Conservation (phyloP, 495 filamentous ascomycete genomes). For the Trichoderma parareesei region DNA sequence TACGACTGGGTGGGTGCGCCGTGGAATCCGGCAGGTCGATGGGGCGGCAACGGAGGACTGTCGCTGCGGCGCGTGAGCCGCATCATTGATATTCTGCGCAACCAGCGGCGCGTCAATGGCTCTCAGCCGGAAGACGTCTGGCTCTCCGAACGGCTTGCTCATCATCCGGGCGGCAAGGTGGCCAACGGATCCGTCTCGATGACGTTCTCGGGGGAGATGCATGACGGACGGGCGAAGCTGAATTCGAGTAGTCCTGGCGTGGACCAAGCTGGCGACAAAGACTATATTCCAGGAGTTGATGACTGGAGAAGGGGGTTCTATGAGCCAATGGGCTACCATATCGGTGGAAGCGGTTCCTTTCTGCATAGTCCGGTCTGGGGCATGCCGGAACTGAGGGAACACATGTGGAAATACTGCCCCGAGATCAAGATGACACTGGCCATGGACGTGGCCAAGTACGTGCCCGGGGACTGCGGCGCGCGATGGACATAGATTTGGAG, state of each 20-base stretch:
- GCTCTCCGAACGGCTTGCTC: slow-evolving; percentile 37
- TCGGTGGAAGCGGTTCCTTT: slow-evolving; percentile 32
- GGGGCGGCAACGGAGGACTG: slow-evolving; percentile 43
- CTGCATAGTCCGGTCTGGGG: slow-evolving; percentile 36
- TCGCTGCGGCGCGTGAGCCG: slow-evolving; percentile 37
- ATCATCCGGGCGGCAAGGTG: slow-evolving; percentile 31
- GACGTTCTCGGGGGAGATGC: slow-evolving; percentile 39
- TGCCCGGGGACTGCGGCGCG: slow-evolving; percentile 29
- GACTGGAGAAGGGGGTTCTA: slow-evolving; percentile 38
- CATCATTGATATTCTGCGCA: slow-evolving; percentile 37
- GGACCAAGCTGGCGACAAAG: slow-evolving; percentile 17
- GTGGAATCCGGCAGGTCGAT: slow-evolving; percentile 33
- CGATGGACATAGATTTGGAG: slow-evolving; percentile 22
- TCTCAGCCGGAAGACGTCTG: slow-evolving; percentile 42
- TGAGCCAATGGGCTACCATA: slow-evolving; percentile 48
- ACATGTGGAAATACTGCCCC: slow-evolving; percentile 44
- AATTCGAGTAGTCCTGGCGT: neutral
- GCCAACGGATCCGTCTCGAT: slow-evolving; percentile 36
- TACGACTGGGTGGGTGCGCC: slow-evolving; percentile 48
- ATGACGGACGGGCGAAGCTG: slow-evolving; percentile 16
- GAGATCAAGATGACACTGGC: slow-evolving; percentile 44
- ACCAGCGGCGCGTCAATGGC: slow-evolving; percentile 29
- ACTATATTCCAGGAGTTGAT: slow-evolving; percentile 29
- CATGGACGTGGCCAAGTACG: slow-evolving; percentile 38
- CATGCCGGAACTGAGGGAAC: slow-evolving; percentile 29